These are phyloP conservation scores for Sphaerulina vaccinii DNA, from an alignment of 2,329 filamentous ascomycete genomes.

Conservation along the genomic window DNA sequence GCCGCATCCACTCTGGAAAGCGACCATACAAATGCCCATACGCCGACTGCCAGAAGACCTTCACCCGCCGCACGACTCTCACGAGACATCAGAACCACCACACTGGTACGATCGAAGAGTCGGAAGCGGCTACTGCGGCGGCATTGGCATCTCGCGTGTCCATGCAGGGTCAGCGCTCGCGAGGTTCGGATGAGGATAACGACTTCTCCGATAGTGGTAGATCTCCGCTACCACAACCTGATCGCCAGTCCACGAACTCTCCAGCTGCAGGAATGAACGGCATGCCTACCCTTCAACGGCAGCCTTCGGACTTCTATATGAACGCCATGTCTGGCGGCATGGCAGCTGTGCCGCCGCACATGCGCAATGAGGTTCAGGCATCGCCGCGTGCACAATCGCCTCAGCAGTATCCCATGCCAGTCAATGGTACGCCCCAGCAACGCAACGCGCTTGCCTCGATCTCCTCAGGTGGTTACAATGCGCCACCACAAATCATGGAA, in stretches of 20 bases:
- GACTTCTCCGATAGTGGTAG: conserved; percentile 65
- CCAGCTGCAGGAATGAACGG: conserved; percentile 72
- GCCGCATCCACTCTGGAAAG: conserved; percentile 92
- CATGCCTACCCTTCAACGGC: conserved; percentile 64
- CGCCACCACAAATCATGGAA: conserved; percentile 76
- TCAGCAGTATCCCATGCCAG: conserved; percentile 57
- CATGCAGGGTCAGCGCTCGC: conserved; percentile 47
- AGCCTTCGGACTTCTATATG: conserved; percentile 72
- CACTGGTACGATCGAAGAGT: conserved; percentile 91
- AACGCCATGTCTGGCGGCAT: conserved; percentile 61
- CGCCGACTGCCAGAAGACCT: conserved; percentile 97
- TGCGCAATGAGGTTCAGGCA: conserved; percentile 72
- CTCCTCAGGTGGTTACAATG: conserved; percentile 66
- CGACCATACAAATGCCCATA: conserved; percentile 97
- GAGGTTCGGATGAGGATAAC: conserved; percentile 66
- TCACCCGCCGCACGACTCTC: conserved; percentile 90
- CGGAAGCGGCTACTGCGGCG: conserved; percentile 82
- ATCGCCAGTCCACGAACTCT: conserved; percentile 75
- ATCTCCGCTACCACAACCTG: conserved; percentile 76
- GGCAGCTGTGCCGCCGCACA: conserved; percentile 67
- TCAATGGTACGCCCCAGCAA: conserved; percentile 45
- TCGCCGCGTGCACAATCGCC: conserved; percentile 65
- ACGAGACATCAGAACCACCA: conserved; percentile 96
- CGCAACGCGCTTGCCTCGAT: conserved; percentile 75
- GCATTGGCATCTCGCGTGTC: conserved; percentile 64